These are phyloP conservation scores for Aureobasidium zeae DNA, from an alignment of 2,329 filamentous ascomycete genomes.

Conservation along the genomic window DNA sequence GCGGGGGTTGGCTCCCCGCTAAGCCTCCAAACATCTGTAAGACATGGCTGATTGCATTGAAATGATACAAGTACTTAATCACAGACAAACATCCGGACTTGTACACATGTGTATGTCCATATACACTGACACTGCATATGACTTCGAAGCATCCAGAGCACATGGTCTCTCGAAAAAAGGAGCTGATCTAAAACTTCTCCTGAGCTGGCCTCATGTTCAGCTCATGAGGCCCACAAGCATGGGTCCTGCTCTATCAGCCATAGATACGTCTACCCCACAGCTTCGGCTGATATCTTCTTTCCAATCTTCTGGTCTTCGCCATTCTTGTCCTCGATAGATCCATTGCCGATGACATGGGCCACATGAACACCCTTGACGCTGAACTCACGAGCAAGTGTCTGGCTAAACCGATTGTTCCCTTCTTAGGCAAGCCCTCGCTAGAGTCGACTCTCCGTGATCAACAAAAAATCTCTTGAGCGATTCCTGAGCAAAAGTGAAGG, in stretches of 20 bases:
- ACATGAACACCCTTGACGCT: slow-evolving; percentile 49
- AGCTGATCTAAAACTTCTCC: slow-evolving; percentile 38
- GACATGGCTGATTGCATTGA: no score
- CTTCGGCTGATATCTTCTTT: slow-evolving; percentile 50
- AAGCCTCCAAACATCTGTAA: no score
- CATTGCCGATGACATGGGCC: slow-evolving; percentile 51
- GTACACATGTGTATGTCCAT: no score
- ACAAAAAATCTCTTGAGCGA: slow-evolving; percentile 43
- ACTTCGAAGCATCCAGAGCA: no score
- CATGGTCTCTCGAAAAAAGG: no score
- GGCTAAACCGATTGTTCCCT: slow-evolving; percentile 50
- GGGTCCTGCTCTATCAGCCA: slow-evolving; percentile 42
- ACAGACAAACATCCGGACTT: no score
- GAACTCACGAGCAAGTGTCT: slow-evolving; percentile 49
- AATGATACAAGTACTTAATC: no score
- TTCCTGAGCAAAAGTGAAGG: slow-evolving; percentile 48
- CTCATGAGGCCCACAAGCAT: slow-evolving; percentile 45
- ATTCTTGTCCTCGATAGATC: slow-evolving; percentile 43
- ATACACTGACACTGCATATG: no score
- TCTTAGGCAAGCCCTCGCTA: slow-evolving; percentile 43
- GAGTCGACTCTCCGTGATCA: slow-evolving; percentile 41
- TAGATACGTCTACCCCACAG: slow-evolving; percentile 48
- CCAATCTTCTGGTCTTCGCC: slow-evolving; percentile 40
- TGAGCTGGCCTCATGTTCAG: slow-evolving; percentile 43
- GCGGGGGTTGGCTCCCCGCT: no score